These are phyloP conservation scores for Ogataea kodamae DNA, from an alignment of 805 yeast genomes.

Conservation along the genomic window DNA sequence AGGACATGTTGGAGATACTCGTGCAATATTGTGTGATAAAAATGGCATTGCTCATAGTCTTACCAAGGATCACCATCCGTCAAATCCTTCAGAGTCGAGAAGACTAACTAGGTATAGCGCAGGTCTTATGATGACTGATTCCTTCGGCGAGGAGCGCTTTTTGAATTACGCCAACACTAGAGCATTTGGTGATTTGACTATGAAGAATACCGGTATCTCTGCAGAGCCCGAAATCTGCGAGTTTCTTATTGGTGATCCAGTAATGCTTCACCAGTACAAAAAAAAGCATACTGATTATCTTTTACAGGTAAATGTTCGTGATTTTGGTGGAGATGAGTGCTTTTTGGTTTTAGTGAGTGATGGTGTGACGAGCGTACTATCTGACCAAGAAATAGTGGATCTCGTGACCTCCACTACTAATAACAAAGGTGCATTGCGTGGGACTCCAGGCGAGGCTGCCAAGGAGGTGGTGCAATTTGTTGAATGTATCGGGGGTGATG, in stretches of 20 bases:
- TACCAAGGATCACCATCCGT: constrained; percentile 83
- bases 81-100: constrained; percentile 70
- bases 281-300: constrained; percentile 20
- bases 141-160: constrained; percentile 89
- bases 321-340: constrained; percentile 80
- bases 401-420: constrained; percentile 66
- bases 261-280: constrained; percentile 35
- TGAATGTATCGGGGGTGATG: constrained; percentile 86
- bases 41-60: constrained; percentile 76
- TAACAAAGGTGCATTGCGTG: constrained; percentile 60
- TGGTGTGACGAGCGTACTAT: constrained; percentile 76
- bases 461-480: constrained; percentile 80
- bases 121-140: constrained; percentile 71
- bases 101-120: constrained; percentile 64
- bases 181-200: constrained; percentile 84
- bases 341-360: constrained; percentile 81
- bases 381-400: constrained; percentile 92
- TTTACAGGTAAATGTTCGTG: constrained; percentile 24
- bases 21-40: constrained; percentile 79
- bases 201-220: constrained; percentile 78
- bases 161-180: constrained; percentile 84
- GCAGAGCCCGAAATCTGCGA: constrained; percentile 89
- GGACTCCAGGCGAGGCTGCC: constrained; percentile 84
- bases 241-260: constrained; percentile 60
- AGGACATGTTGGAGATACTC: constrained; percentile 92